Evolutionary conservation across 768 basidiomycete genomes (phyloP), one percentile per base, ranked within the genome.

Genomic region (Boletus tylopilopsis): DNA sequence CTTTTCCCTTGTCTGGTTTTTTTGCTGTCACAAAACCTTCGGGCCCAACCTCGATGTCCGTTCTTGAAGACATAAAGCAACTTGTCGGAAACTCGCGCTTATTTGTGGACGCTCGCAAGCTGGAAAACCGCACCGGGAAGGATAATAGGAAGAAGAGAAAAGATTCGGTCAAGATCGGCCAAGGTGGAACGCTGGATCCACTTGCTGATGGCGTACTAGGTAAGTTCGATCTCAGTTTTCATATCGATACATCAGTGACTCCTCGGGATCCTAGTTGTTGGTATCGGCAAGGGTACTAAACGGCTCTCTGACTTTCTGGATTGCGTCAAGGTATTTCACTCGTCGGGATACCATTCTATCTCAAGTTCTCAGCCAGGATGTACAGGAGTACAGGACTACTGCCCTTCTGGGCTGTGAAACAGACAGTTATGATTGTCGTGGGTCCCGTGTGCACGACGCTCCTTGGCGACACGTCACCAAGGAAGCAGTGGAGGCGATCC

Each of bases 181-280:
- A 94, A 68, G 93, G 93, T 24, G 94, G 96, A 5, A 99, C 96
- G 4, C 73, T 99, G 42, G 96, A 99, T 72, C 96, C 96, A 15
- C 76, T 98, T 30, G 96, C 96, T 6, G 92, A 96, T 67, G 95
- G 95, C 37, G 92, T 96, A 15, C 73, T 97, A 55, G 91, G 94
- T 94, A 64, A 57, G 76, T 58, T 50, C 5, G 9, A 12, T 41
- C 16, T 42, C 25, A 42, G 25, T 44, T 15, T 39, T 50, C 39
- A 19, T 37, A 16, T 41, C 42, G 22, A 39, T 15, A 22, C 19
- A 37, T 49, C 37, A 35, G 22, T 41, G 48, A 53, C 56, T 15
- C 25, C 55, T 23, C 15, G 15, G 32, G 24, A 33, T 21, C 41
- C 30, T 41, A 96, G 95, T 97, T 34, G 75, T 99, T 42, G 96